These are phyloP conservation scores for Aspergillus vadensis DNA, from an alignment of 2,329 filamentous ascomycete genomes.

Conservation along the genomic window DNA sequence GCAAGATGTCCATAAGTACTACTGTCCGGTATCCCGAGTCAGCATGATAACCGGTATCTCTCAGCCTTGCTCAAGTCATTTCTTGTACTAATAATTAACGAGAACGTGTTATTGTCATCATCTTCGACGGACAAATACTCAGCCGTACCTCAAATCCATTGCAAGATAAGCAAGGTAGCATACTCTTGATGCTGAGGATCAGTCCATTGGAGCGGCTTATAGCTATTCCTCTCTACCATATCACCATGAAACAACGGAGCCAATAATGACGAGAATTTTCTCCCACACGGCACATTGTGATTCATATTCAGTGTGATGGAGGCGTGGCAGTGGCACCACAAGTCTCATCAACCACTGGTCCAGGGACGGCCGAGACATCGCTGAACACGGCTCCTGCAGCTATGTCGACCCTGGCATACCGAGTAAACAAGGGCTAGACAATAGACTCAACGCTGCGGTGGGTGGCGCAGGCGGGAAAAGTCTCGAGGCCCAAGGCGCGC, in stretches of 20 bases:
- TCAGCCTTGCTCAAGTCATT: background rate
- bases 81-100: background rate
- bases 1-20: background rate
- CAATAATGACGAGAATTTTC: background rate
- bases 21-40: background rate
- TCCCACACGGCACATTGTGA: background rate
- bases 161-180: background rate
- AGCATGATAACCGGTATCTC: background rate
- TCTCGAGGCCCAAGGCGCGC: background rate
- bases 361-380: background rate
- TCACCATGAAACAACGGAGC: background rate
- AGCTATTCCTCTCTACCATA: background rate
- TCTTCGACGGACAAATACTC: background rate
- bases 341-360: background rate
- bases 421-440: background rate
- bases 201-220: background rate
- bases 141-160: background rate
- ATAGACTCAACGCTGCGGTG: background rate
- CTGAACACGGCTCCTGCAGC: background rate
- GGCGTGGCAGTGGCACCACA: background rate
- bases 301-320: background rate
- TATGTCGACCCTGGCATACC: background rate
- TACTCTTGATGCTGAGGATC: background rate
- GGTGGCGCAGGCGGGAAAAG: conserved; percentile 1
- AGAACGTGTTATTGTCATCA: background rate